These are phyloP conservation scores for Fusarium pseudoanthophilum DNA, from an alignment of 2,329 filamentous ascomycete species.

Conservation along the genomic window DNA sequence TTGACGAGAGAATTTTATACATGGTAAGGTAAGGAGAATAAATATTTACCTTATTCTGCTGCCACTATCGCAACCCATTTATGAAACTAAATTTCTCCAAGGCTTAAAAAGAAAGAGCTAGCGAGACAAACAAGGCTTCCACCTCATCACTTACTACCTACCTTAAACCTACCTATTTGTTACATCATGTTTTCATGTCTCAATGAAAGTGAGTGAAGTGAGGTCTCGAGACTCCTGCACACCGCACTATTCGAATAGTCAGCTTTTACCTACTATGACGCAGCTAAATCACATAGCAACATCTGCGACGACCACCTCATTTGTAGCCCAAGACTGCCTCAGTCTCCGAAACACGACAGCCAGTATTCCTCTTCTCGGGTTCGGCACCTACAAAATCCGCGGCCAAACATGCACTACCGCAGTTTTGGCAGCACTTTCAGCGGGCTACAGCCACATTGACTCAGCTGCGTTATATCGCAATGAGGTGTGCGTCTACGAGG, in stretches of 20 bases:
- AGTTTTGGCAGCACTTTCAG: slow-evolving; percentile 65
- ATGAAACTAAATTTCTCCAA: not conserved
- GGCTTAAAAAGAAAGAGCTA: not conserved
- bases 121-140: not conserved
- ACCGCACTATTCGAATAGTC: not conserved
- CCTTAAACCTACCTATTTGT: not conserved
- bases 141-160: not conserved
- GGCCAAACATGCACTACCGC: slow-evolving; percentile 65
- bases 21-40: not conserved
- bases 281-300: not conserved
- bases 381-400: slow-evolving; percentile 75
- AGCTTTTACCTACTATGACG: not conserved
- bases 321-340: slow-evolving; percentile 31
- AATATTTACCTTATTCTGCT: not conserved
- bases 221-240: not conserved
- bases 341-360: slow-evolving; percentile 37
- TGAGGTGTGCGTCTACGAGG: slow-evolving; percentile 73
- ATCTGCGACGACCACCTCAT: slow-evolving; percentile 3
- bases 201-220: not conserved
- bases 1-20: not conserved
- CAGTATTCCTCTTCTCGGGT: slow-evolving; percentile 73
- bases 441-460: slow-evolving; percentile 73
- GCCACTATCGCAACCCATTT: not conserved
- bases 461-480: slow-evolving; percentile 74
- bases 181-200: not conserved